Evolutionary conservation across 208 protist genomes (phyloP).

Genomic region (Crithidia acanthocephali): DNA sequence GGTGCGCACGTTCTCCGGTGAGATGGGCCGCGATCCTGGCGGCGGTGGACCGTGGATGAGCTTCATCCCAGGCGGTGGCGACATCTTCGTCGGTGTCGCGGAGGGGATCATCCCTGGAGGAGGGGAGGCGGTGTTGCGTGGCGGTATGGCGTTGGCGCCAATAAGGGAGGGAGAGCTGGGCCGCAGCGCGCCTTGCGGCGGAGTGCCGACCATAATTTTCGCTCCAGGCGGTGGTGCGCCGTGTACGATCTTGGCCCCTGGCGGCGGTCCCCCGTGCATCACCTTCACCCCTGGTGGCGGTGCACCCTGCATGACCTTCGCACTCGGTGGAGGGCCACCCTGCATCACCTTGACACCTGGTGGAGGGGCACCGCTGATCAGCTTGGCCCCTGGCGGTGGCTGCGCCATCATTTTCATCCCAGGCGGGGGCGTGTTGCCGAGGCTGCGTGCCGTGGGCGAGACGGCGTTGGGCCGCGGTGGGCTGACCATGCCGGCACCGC

Average conservation of each 20-base stretch:
- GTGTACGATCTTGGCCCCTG: slow-evolving; percentile 35
- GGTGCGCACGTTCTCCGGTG: slow-evolving; percentile 12
- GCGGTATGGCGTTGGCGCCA: background rate
- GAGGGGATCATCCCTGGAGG: slow-evolving; percentile 20
- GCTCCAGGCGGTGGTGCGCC: slow-evolving; percentile 20
- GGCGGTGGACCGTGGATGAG: slow-evolving; percentile 50
- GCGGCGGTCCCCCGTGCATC: slow-evolving; percentile 51
- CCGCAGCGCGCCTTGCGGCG: background rate
- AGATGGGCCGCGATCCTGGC: slow-evolving; percentile 41
- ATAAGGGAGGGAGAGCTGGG: slow-evolving; percentile 5
- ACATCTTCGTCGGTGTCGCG: slow-evolving; percentile 16
- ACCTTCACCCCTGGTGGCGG: slow-evolving; percentile 51
- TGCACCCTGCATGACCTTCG: slow-evolving; percentile 21
- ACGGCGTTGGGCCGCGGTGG: slow-evolving; percentile 1
- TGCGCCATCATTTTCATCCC: slow-evolving; percentile 41
- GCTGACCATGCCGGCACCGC: slow-evolving; percentile 9
- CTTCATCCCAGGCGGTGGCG: slow-evolving; percentile 42
- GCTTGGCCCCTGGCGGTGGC: slow-evolving; percentile 8
- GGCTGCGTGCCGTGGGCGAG: slow-evolving; percentile 6
- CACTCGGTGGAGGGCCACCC: slow-evolving; percentile 33
- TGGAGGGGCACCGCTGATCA: slow-evolving; percentile 34
- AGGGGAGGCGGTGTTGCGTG: slow-evolving; percentile 12
- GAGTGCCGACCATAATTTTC: slow-evolving; percentile 8
- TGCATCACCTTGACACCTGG: slow-evolving; percentile 51
- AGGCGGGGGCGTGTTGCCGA: slow-evolving; percentile 27